A percentile compares a stretch with the other conserved stretches of the same genome.
Evolutionary conservation across 495 filamentous ascomycete genomes (phyloP).

Genomic region (Aspergillus olivimuriae): DNA sequence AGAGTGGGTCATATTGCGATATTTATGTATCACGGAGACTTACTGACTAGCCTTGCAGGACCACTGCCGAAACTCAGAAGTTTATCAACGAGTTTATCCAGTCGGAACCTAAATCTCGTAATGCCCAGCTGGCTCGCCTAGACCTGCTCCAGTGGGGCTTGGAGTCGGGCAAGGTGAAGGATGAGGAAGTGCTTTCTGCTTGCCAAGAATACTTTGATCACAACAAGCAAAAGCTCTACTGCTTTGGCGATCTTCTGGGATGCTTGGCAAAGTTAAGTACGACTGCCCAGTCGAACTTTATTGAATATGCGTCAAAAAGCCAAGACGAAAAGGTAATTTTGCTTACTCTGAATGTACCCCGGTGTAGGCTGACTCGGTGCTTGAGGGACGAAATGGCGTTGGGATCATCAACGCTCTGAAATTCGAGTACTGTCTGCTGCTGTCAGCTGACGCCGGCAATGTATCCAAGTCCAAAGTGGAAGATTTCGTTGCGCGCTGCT

Average conservation of each 20-base stretch:
- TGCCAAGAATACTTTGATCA: slow-evolving; percentile 44
- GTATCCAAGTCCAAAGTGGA: slow-evolving; percentile 29
- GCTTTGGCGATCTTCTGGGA: slow-evolving; percentile 47
- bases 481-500: slow-evolving; percentile 39
- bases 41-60: slow-evolving; percentile 18
- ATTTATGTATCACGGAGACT: background rate
- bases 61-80: slow-evolving; percentile 22
- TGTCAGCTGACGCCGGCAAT: slow-evolving; percentile 35
- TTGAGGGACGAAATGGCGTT: no score
- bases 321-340: slow-evolving; percentile 28
- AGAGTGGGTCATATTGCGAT: slow-evolving; percentile 22
- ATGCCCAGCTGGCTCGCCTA: slow-evolving; percentile 39
- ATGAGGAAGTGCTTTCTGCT: slow-evolving; percentile 31
- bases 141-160: slow-evolving; percentile 22
- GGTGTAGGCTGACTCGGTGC: no score
- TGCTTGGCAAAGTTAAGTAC: slow-evolving; percentile 37
- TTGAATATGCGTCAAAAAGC: slow-evolving; percentile 24
- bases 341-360: no score
- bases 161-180: slow-evolving; percentile 24
- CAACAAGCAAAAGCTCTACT: slow-evolving; percentile 45
- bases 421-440: slow-evolving; percentile 47
- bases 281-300: slow-evolving; percentile 28
- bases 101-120: slow-evolving; percentile 38
- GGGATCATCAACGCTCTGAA: slow-evolving; percentile 49
- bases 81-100: slow-evolving; percentile 32